Evolutionary conservation across 2,329 filamentous ascomycete genomes (phyloP), one percentile per base, ranked within the genome.

Genomic region (Hypoxylon sp.): DNA sequence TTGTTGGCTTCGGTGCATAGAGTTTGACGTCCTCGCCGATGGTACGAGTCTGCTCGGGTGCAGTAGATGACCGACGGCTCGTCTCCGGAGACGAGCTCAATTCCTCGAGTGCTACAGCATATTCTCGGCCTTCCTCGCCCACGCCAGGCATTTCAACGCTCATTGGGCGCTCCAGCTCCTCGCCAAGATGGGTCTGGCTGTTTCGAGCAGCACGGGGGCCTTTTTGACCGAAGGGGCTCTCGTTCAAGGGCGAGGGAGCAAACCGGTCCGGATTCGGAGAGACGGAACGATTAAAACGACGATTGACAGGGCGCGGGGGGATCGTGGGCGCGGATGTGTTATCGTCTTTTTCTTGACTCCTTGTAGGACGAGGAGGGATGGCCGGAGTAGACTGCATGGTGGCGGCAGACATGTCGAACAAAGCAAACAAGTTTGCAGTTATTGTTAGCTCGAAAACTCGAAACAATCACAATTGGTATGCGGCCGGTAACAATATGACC

Each of bases 91-190:
- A 74, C 36, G 78, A 75, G 71, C 75, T 80, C 42, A 79, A 69
- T 66, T 85, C 84, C n/a, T 83, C 81, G 32, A 83, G 74, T 32
- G 84, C 77, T 20, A 77, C 90, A 54, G 88, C 92, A 80, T 97
- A 97, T 80, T 97, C 95, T 71, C 85, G 88, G 67, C 95, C 95
- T 80, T 97, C 95, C 76, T 97, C 90, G 61, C 95, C 95, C 58
- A 97, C 85, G 0, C 91, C 91, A 14, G 95, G 95, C 76, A 97
- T 86, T 32, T 87, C 87, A 60, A 97, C 92, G 75, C 92, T 96
- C 50, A 88, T 87, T 33, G 91, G 88, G 52, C 93, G 91, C 42
- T 85, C 80, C 68, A 84, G 77, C 38, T 80, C 78, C 44, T 85
- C 81, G 52, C 75, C 77, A 69, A 77, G 74, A 70, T 74, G 73